These are phyloP conservation scores for Tulasnella sp. DNA, from an alignment of 768 basidiomycete species.

Conservation along the genomic window DNA sequence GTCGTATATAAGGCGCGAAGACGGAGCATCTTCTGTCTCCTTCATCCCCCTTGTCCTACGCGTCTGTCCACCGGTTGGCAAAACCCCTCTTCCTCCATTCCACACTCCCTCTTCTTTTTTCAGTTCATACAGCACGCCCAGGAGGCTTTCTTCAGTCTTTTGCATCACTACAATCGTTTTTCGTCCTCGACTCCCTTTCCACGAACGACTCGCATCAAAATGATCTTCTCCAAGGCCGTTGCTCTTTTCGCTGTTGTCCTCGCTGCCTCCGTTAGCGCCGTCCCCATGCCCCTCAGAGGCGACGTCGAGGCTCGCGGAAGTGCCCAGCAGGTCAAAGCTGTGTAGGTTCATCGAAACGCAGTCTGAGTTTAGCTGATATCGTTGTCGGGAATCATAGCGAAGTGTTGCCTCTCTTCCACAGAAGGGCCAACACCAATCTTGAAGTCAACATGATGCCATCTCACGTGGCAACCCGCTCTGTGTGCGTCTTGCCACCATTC, in stretches of 20 bases:
- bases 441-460: slow-evolving; percentile 4
- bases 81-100: too few species aligned
- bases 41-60: too few species aligned
- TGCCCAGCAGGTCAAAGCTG: too few species aligned
- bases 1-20: too few species aligned
- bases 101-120: too few species aligned
- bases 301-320: too few species aligned
- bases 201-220: background rate
- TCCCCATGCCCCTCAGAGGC: slow-evolving; percentile 7
- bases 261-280: slow-evolving; percentile 1
- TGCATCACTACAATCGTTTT: background rate
- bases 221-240: slow-evolving; percentile 7
- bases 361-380: too few species aligned
- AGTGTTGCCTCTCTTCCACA: background rate
- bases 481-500: background rate
- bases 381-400: too few species aligned
- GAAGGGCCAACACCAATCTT: background rate
- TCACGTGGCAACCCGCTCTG: background rate
- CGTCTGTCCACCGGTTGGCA: too few species aligned
- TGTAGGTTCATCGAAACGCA: too few species aligned
- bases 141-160: background rate
- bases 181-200: background rate
- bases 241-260: slow-evolving; percentile 3
- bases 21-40: too few species aligned
- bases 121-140: background rate